Conservation (phyloP, 1,284 basidiomycete genomes). For the Puccinia brachypodii region DNA sequence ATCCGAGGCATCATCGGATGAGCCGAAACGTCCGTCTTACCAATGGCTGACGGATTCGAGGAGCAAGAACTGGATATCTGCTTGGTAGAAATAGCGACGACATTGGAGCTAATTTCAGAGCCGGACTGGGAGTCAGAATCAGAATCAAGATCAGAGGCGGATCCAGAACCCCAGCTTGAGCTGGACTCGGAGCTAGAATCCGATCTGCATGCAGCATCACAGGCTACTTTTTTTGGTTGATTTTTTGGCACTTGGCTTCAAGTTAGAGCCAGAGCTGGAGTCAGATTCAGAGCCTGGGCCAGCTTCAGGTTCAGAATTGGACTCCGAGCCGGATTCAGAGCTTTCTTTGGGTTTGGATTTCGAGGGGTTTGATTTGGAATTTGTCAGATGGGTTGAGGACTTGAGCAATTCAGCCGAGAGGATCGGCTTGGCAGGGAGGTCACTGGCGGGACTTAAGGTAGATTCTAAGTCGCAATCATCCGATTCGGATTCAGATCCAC, state of each 20-base stretch:
- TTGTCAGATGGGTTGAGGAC: too few relatives aligned
- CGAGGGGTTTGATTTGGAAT: too few relatives aligned
- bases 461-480: neutral
- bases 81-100: neutral
- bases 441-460: too few relatives aligned
- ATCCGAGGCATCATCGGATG: too few relatives aligned
- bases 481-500: too few relatives aligned
- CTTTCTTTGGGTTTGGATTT: too few relatives aligned
- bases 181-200: neutral
- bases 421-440: neutral
- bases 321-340: neutral
- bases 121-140: constrained; percentile 17
- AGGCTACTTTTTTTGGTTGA: neutral
- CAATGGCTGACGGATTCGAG: too few relatives aligned
- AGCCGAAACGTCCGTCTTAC: too few relatives aligned
- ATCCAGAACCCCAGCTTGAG: neutral
- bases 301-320: neutral
- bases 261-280: neutral
- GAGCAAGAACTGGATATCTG: neutral
- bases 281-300: constrained; percentile 10
- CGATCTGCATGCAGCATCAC: neutral
- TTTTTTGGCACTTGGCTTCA: neutral
- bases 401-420: neutral
- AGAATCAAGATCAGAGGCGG: neutral
- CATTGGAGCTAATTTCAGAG: neutral